A percentile compares a stretch with the other conserved stretches of the same genome.
Conservation (phyloP, 176 grass and related monocot genomes). For the Carex pumila region DNA sequence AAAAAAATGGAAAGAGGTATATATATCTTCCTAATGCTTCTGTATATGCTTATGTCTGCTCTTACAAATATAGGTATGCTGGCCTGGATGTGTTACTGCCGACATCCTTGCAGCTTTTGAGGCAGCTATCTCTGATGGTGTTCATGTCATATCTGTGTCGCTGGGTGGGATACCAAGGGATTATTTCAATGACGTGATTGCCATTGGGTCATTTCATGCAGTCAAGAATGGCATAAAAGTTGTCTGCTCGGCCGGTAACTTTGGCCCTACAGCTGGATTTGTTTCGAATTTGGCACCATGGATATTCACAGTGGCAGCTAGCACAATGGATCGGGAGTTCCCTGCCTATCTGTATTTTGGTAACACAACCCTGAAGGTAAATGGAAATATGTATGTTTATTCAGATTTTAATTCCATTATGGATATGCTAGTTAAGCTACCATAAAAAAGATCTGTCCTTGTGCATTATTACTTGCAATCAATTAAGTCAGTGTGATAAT, state of each 20-base stretch:
- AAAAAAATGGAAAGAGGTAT: neutral
- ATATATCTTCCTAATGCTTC: too few relatives aligned
- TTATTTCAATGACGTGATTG: conserved; percentile 35
- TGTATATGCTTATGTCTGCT: too few relatives aligned
- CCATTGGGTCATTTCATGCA: conserved; percentile 66
- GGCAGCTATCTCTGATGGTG: conserved; percentile 68
- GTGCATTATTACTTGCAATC: too few relatives aligned
- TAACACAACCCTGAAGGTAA: conserved; percentile 24
- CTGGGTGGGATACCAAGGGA: conserved; percentile 24
- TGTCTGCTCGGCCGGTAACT: conserved; percentile 62
- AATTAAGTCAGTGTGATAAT: neutral
- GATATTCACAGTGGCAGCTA: conserved; percentile 65
- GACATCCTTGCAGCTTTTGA: conserved; percentile 65
- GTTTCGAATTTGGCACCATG: conserved; percentile 57
- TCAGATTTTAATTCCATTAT: neutral
- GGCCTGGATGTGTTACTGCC: conserved; percentile 45
- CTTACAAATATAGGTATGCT: conserved; percentile 24
- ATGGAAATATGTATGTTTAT: neutral
- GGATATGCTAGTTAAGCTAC: neutral
- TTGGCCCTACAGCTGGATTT: conserved; percentile 22
- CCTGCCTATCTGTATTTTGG: conserved; percentile 32
- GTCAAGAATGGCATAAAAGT: conserved; percentile 46
- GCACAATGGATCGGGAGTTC: conserved; percentile 57
- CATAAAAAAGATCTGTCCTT: too few relatives aligned
- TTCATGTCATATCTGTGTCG: conserved; percentile 59